These are phyloP conservation scores for Leccinum imitatum DNA, from an alignment of 768 basidiomycete species.

Conservation along the genomic window DNA sequence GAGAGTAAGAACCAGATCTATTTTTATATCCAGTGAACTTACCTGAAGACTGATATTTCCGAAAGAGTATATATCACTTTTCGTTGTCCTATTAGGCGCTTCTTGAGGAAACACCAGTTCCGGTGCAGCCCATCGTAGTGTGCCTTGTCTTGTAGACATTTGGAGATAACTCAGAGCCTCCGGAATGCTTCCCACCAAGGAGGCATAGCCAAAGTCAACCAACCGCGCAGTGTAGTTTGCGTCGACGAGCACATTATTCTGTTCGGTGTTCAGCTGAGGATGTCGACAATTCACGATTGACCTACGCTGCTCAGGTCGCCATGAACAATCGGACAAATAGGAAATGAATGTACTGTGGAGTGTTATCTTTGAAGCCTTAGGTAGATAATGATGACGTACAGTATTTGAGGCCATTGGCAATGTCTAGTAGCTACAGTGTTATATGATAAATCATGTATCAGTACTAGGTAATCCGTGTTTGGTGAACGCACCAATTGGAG, in stretches of 20 bases:
- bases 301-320: neutral
- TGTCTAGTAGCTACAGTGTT: neutral
- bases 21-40: rapidly evolving
- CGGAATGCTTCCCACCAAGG: neutral
- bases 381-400: neutral
- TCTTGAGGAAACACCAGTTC: neutral
- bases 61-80: neutral
- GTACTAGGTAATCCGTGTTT: neutral
- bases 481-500: neutral
- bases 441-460: neutral
- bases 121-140: neutral
- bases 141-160: neutral
- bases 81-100: neutral
- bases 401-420: neutral
- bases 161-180: neutral
- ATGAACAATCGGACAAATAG: neutral
- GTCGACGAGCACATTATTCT: neutral
- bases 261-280: neutral
- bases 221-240: neutral
- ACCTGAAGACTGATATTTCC: neutral
- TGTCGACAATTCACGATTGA: neutral
- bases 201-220: neutral
- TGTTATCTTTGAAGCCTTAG: neutral
- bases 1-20: neutral
- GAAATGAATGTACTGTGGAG: neutral